Base-by-base conservation (phyloP, 352 stramenopile species). In the Globisporangium parvum region DNA sequence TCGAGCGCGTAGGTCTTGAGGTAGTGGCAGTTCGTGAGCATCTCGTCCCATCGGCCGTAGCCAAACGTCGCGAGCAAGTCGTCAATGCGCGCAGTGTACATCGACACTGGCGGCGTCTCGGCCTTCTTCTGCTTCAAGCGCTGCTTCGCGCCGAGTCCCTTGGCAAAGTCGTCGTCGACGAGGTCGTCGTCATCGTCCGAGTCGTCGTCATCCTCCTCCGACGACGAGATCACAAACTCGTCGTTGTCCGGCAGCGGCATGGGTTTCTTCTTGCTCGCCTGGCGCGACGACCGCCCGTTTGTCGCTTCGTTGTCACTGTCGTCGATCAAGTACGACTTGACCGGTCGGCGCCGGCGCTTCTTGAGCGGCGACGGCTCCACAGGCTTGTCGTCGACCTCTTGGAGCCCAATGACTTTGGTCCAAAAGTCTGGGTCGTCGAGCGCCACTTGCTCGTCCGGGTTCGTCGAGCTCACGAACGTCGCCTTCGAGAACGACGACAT, bases 381-480 rank as follows among this genome's bases (percentile, higher is more conserved):
- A 15, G 69, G 66, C 46, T 90, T 87, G 23, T 81, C 85, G 11
- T 74, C 69, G 10, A 85, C 70, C 15, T 65, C 80, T 51, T 96
- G 85, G 10, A 97, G 61, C 0, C 92, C 92, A 31, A 97, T 83
- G 1, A 97, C 85, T 57, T 98, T 98, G 21, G 82, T 96, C 92
- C 92, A 98, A 58, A 98, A 98, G 52, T 98, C 91, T 0, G 92
- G 92, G 54, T 98, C 92, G 55, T 98, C 87, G 28, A 98, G 59
- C 40, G 94, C 91, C 9, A 98, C 87, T 53, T 93, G 71, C 41
- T 91, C 82, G 45, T 96, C 81, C 8, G 87, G 81, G 53, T 94
- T 91, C 2, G 75, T 60, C 1, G 88, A 96, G 40, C 77, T 92
- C 49, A 97, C 87, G 57, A 98, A 98, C 23, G 85, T 96, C 1